Evolutionary conservation across 768 basidiomycete species (phyloP).

Genomic region (Suillus luteus): DNA sequence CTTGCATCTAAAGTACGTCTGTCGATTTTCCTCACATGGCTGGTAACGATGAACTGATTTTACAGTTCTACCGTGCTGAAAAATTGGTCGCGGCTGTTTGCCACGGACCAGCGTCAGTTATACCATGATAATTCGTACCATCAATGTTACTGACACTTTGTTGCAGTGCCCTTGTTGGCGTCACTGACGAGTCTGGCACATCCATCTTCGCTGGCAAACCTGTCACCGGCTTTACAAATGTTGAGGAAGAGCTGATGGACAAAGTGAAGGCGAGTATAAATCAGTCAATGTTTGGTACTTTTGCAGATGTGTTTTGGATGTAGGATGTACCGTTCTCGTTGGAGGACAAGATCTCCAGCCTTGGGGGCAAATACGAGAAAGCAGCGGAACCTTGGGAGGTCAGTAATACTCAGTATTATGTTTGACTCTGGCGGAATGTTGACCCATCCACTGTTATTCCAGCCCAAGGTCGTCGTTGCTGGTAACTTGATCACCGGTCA

Average conservation of each 20-base stretch:
- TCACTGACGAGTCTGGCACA: conserved; percentile 53
- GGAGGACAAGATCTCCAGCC: conserved; percentile 60
- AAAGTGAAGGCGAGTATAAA: conserved; percentile 43
- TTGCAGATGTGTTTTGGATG: not conserved
- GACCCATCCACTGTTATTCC: not conserved
- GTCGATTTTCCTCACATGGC: not conserved
- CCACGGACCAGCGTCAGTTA: conserved; percentile 67
- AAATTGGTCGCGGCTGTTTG: conserved; percentile 76
- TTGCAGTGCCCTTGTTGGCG: conserved; percentile 57
- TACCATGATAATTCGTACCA: conserved; percentile 26
- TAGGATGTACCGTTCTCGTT: conserved; percentile 71
- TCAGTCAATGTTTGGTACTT: not conserved
- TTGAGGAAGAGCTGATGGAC: conserved; percentile 56
- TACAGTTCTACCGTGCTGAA: conserved; percentile 64
- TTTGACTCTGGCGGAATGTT: not conserved
- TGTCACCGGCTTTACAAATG: conserved; percentile 71
- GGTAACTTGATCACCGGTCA: conserved; percentile 70
- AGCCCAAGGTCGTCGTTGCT: conserved; percentile 54
- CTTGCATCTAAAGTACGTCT: conserved; percentile 55
- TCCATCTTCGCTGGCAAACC: conserved; percentile 63
- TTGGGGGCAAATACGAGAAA: conserved; percentile 70
- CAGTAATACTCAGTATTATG: conserved; percentile 44
- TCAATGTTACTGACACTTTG: not conserved
- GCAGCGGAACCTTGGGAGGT: conserved; percentile 58
- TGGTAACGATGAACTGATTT: not conserved